Percentiles rank a stretch among this genome's conserved stretches.
Conservation (phyloP, 2,329 filamentous ascomycete species). For the Xylaria sp. region DNA sequence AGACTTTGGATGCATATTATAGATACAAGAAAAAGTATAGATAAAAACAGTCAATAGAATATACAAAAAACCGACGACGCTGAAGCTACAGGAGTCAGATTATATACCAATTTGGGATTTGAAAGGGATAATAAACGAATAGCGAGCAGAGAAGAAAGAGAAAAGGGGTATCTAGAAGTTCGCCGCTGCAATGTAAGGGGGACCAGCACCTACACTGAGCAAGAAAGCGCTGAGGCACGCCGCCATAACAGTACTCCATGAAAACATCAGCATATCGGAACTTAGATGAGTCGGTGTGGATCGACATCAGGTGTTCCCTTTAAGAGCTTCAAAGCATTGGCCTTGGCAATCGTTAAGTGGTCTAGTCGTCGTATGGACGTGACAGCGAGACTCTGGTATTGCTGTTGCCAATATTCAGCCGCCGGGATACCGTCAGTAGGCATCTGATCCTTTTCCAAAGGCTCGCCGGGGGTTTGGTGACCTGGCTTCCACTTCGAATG, state of each 20-base stretch:
- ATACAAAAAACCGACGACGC: conserved; percentile 20
- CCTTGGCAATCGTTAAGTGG: conserved; percentile 34
- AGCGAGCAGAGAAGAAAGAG: conserved; percentile 12
- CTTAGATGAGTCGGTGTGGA: conserved; percentile 31
- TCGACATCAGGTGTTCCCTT: conserved; percentile 38
- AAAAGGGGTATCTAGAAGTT: conserved; percentile 33
- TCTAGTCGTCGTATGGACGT: conserved; percentile 37
- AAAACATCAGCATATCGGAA: no score
- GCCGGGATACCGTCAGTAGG: conserved; percentile 48
- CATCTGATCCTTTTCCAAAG: conserved; percentile 41
- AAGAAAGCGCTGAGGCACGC: conserved; percentile 15
- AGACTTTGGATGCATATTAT: conserved; percentile 25
- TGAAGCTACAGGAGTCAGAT: conserved; percentile 7
- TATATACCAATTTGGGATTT: conserved; percentile 24
- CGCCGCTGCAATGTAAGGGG: conserved; percentile 7
- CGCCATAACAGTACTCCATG: background rate
- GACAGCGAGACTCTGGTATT: conserved; percentile 42
- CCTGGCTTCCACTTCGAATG: conserved; percentile 56
- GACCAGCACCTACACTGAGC: conserved; percentile 18
- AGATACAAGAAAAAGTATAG: conserved; percentile 19
- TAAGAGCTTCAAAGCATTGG: conserved; percentile 33
- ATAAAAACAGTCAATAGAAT: background rate
- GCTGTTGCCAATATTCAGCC: conserved; percentile 46
- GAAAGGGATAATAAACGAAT: background rate
- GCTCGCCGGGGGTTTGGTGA: conserved; percentile 37